phyloP scores from a whole-genome alignment of 805 yeast species.

The Phaffomyces thermotolerans region DNA sequence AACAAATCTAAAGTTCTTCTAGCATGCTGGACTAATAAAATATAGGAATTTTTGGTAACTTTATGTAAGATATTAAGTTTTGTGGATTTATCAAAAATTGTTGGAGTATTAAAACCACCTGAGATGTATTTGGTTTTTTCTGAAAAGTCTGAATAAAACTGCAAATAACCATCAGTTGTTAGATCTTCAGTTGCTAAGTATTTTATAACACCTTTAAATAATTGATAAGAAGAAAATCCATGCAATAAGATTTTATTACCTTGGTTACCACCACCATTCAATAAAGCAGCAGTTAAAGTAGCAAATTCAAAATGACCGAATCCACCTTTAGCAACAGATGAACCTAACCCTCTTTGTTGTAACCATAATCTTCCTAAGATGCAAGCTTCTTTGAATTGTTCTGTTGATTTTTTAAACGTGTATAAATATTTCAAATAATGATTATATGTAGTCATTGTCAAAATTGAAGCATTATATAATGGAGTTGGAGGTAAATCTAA shows the following conservation, averaged over 20 bases:
- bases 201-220: conserved; percentile 81
- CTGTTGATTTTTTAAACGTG: conserved; percentile 66
- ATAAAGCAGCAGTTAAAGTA: conserved; percentile 66
- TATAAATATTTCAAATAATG: conserved; percentile 70
- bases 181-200: conserved; percentile 79
- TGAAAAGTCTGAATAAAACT: conserved; percentile 46
- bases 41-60: conserved; percentile 64
- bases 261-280: conserved; percentile 73
- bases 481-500: conserved; percentile 67
- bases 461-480: conserved; percentile 72
- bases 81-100: conserved; percentile 68
- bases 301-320: conserved; percentile 93
- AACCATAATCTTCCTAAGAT: conserved; percentile 86
- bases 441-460: conserved; percentile 61
- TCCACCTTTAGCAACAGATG: conserved; percentile 61
- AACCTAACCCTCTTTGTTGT: conserved; percentile 73
- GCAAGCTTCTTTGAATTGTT: conserved; percentile 81
- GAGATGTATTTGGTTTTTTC: conserved; percentile 35
- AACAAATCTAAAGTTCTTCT: conserved; percentile 57
- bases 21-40: conserved; percentile 57
- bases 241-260: conserved; percentile 73
- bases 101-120: conserved; percentile 65
- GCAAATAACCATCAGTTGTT: conserved; percentile 51
- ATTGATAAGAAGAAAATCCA: conserved; percentile 89
- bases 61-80: conserved; percentile 77